A percentile compares a stretch with the other conserved stretches of the same genome.
Conservation (phyloP, 805 yeast species). For the Millerago galiae region DNA sequence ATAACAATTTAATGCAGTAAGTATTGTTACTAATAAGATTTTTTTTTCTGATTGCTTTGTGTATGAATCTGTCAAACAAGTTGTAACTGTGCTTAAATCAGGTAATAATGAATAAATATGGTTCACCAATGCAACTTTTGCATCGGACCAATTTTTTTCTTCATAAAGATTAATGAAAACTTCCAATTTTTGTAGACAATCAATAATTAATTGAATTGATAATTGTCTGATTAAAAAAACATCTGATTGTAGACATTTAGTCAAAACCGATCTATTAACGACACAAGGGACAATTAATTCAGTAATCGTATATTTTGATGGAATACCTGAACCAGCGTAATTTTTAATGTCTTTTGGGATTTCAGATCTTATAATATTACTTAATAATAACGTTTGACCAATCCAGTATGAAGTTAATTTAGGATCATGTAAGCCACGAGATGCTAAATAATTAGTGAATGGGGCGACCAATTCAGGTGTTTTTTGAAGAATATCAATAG, state of each 20-base stretch:
- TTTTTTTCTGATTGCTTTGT: conserved; percentile 32
- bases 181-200: conserved; percentile 48
- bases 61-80: conserved; percentile 37
- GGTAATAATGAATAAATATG: conserved; percentile 38
- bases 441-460: conserved; percentile 51
- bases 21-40: conserved; percentile 40
- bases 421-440: conserved; percentile 74
- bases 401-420: conserved; percentile 77
- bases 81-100: conserved; percentile 38
- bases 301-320: conserved; percentile 32
- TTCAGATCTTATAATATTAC: conserved; percentile 51
- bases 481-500: conserved; percentile 40
- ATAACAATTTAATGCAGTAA: conserved; percentile 38
- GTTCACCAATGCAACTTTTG: conserved; percentile 28
- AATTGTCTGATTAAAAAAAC: conserved; percentile 52
- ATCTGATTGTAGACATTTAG: conserved; percentile 50
- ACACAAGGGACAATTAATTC: conserved; percentile 64
- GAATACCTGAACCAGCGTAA: conserved; percentile 24
- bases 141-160: conserved; percentile 35
- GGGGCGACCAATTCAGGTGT: conserved; percentile 72
- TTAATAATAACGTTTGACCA: conserved; percentile 58
- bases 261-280: conserved; percentile 48
- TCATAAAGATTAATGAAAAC: conserved; percentile 31
- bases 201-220: conserved; percentile 51
- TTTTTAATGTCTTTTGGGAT: conserved; percentile 38